These are phyloP conservation scores for Syzygium aromaticum DNA, from an alignment of 345 rosid species.

Conservation along the genomic window DNA sequence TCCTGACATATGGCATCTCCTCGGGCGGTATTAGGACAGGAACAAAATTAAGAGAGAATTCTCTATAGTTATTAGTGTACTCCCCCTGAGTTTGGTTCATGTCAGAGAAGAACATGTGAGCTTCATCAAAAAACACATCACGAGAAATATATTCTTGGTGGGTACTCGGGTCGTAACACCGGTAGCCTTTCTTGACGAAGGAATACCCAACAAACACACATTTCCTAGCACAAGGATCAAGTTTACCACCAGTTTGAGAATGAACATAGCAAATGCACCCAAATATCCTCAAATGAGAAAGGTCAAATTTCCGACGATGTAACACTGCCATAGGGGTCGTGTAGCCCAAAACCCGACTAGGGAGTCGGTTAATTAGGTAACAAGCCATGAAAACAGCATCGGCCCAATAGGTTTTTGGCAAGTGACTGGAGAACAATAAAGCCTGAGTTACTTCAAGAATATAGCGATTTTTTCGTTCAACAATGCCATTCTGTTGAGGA, in stretches of 20 bases:
- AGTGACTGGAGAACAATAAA: not conserved
- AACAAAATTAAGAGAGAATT: too few relatives aligned
- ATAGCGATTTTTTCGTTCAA: not conserved
- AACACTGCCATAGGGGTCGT: not conserved
- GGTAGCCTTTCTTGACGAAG: not conserved
- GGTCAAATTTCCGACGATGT: not conserved
- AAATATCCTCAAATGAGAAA: not conserved
- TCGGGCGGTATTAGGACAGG: too few relatives aligned
- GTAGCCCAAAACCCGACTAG: not conserved
- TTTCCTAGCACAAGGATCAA: not conserved
- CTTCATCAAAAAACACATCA: too few relatives aligned
- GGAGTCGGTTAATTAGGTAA: not conserved
- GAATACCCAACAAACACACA: not conserved
- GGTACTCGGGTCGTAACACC: too few relatives aligned
- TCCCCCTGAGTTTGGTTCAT: too few relatives aligned
- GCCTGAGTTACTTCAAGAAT: not conserved
- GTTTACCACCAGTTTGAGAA: not conserved
- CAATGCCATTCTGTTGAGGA: not conserved
- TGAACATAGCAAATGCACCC: not conserved
- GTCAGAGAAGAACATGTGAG: too few relatives aligned
- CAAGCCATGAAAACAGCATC: not conserved
- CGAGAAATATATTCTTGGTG: too few relatives aligned
- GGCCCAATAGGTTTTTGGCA: not conserved
- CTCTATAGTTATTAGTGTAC: too few relatives aligned
- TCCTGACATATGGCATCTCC: too few relatives aligned